These are phyloP conservation scores for Puccinia horiana DNA, from an alignment of 1,284 basidiomycete species.

Conservation along the genomic window DNA sequence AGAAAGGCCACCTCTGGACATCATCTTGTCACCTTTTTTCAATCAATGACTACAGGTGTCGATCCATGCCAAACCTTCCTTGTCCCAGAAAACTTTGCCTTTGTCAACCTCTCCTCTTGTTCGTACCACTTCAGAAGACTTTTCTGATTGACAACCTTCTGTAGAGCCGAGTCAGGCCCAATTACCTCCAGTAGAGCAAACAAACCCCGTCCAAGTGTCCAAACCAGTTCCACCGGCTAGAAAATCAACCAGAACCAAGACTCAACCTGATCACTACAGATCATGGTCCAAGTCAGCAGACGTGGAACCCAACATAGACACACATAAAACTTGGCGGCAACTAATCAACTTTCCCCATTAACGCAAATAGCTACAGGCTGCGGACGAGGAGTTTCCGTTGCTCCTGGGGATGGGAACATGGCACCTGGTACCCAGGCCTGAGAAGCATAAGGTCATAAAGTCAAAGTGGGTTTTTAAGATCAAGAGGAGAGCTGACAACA, in stretches of 20 bases:
- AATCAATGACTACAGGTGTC: not conserved
- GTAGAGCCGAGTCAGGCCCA: not conserved
- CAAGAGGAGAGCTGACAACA: not conserved
- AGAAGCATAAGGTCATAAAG: not conserved
- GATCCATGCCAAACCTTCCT: not conserved
- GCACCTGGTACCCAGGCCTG: not conserved
- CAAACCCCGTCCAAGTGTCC: not conserved
- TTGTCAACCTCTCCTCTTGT: too few relatives aligned
- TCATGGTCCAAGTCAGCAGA: not conserved
- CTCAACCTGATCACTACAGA: not conserved
- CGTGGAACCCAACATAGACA: not conserved
- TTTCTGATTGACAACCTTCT: too few relatives aligned
- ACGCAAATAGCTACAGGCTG: not conserved
- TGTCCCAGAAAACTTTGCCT: not conserved
- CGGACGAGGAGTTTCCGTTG: not conserved
- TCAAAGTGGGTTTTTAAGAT: not conserved
- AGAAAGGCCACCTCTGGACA: too few relatives aligned
- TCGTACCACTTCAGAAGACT: not conserved
- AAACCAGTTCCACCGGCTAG: not conserved
- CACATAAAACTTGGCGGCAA: conserved; percentile 20
- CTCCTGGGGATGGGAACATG: conserved; percentile 5
- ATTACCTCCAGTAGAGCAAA: not conserved
- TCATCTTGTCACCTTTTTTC: not conserved
- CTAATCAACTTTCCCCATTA: not conserved
- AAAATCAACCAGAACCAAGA: too few relatives aligned